phyloP scores from a whole-genome alignment of 768 basidiomycete genomes.

The Agrocybe pediades region DNA sequence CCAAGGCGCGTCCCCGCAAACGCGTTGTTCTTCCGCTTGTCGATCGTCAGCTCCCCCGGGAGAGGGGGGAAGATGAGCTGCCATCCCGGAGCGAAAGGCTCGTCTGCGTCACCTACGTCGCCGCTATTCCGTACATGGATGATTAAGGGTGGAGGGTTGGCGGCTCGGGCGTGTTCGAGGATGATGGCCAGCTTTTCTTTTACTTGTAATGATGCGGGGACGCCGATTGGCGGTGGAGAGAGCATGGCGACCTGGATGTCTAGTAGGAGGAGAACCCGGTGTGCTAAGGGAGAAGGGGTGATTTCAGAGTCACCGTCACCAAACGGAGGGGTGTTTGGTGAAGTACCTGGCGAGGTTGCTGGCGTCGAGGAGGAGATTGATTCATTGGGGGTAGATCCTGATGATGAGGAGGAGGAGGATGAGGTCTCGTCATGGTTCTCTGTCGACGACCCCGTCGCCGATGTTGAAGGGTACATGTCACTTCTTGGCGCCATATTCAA shows the following conservation, averaged over 20 bases:
- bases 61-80: slow-evolving; percentile 56
- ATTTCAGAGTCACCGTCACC: no score
- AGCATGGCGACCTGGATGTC: slow-evolving; percentile 59
- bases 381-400: no score
- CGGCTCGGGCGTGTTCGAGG: slow-evolving; percentile 51
- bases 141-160: slow-evolving; percentile 52
- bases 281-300: neutral
- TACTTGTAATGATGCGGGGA: slow-evolving; percentile 46
- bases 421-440: no score
- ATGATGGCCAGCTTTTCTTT: slow-evolving; percentile 50
- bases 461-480: no score
- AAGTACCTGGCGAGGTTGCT: no score
- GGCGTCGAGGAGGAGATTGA: no score
- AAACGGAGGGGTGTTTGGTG: no score
- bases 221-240: slow-evolving; percentile 45
- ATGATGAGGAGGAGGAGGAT: no score
- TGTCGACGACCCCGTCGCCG: no score
- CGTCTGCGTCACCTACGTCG: slow-evolving; percentile 61
- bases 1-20: slow-evolving; percentile 61
- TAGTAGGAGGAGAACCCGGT: slow-evolving; percentile 58
- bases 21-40: slow-evolving; percentile 73
- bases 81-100: slow-evolving; percentile 59
- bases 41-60: slow-evolving; percentile 53
- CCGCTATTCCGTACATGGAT: slow-evolving; percentile 71
- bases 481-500: no score